phyloP scores from a whole-genome alignment of 345 rosid genomes.

The Mercurialis annua region DNA sequence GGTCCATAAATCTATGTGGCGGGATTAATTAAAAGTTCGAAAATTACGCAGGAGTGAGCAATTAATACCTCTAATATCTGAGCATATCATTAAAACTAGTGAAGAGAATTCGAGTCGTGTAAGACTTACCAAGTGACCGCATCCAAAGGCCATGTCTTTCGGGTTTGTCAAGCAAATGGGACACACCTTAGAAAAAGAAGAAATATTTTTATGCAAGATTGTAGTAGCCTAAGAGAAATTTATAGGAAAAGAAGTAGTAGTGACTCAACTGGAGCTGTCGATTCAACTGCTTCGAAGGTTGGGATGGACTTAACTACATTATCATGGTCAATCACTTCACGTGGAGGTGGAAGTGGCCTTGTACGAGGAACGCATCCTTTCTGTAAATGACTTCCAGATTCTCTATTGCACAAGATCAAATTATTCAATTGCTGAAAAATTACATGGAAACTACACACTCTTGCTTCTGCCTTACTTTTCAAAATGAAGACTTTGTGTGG shows the following conservation, averaged over 20 bases:
- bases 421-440: constrained; percentile 7
- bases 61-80: not conserved
- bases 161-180: constrained; percentile 91
- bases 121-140: constrained; percentile 82
- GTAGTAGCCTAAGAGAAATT: not conserved
- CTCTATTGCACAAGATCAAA: constrained; percentile 40
- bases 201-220: constrained; percentile 5
- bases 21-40: too few relatives aligned
- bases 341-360: constrained; percentile 77
- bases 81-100: not conserved
- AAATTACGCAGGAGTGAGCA: not conserved
- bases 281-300: constrained; percentile 34
- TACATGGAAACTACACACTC: constrained; percentile 9
- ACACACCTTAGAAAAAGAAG: constrained; percentile 66
- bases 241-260: constrained; percentile 27
- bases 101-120: constrained; percentile 12
- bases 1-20: too few relatives aligned
- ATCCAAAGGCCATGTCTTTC: constrained; percentile 94
- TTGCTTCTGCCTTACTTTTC: constrained; percentile 31
- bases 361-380: constrained; percentile 42
- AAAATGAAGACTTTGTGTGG: constrained; percentile 55
- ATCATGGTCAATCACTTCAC: constrained; percentile 60
- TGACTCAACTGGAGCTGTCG: constrained; percentile 35
- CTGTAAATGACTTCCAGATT: constrained; percentile 23
- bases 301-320: constrained; percentile 42